A percentile compares a stretch with the other conserved stretches of the same genome.
phyloP scores from a whole-genome alignment of 2,329 filamentous ascomycete genomes.

The Pseudohalonectria lignicola region DNA sequence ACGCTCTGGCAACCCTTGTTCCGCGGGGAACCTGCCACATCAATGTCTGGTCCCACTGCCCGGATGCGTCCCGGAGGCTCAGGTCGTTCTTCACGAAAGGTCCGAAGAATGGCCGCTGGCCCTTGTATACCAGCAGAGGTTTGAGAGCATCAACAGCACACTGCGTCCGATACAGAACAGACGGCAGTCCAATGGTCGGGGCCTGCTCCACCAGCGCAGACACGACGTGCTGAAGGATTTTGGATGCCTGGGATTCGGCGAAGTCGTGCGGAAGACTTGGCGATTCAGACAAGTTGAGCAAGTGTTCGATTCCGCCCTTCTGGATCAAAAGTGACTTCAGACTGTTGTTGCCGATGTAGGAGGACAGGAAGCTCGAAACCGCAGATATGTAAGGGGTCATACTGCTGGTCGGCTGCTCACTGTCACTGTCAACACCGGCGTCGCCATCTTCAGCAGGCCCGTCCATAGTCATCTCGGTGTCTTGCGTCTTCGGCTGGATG shows the following conservation, averaged over 20 bases:
- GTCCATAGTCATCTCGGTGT: not conserved
- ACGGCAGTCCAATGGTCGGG: constrained; percentile 71
- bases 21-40: constrained; percentile 44
- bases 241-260: constrained; percentile 54
- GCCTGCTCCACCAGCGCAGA: constrained; percentile 71
- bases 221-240: constrained; percentile 63
- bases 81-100: constrained; percentile 43
- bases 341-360: constrained; percentile 64
- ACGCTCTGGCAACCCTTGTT: constrained; percentile 67
- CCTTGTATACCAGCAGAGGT: constrained; percentile 46
- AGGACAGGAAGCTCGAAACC: constrained; percentile 60
- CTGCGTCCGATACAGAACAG: constrained; percentile 65
- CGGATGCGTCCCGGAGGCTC: constrained; percentile 15
- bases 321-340: constrained; percentile 68
- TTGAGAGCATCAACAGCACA: constrained; percentile 55
- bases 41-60: constrained; percentile 21
- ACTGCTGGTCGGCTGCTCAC: constrained; percentile 16
- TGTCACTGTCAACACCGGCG: constrained; percentile 4
- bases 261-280: constrained; percentile 70
- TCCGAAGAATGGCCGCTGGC: constrained; percentile 57
- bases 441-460: constrained; percentile 8
- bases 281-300: constrained; percentile 75
- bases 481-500: not conserved
- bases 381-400: constrained; percentile 65
- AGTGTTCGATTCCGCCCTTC: constrained; percentile 67